Percentiles rank a stretch among this genome's conserved stretches.
Conservation (phyloP, 306 rosid genomes). For the Comarum palustre region DNA sequence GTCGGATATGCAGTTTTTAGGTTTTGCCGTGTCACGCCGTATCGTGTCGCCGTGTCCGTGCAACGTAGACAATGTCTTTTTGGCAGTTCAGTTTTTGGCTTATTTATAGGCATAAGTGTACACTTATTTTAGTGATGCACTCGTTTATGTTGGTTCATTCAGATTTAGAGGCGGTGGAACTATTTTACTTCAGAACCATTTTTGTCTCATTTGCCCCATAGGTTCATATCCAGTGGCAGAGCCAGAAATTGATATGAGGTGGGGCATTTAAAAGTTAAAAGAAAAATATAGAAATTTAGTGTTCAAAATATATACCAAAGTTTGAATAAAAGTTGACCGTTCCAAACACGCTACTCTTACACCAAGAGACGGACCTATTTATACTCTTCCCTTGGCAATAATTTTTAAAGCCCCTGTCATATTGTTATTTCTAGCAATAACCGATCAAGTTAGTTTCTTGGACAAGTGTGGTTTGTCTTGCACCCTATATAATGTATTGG, state of each 20-base stretch:
- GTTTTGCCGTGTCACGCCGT: too few species aligned
- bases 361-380: too few species aligned
- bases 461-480: constrained; percentile 2
- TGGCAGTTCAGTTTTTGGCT: background rate
- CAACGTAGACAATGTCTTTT: background rate
- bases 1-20: too few species aligned
- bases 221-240: background rate
- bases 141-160: background rate
- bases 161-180: background rate
- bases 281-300: too few species aligned
- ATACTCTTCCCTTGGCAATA: too few species aligned
- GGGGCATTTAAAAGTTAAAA: too few species aligned
- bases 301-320: too few species aligned
- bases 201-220: background rate
- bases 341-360: too few species aligned
- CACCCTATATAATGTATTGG: background rate
- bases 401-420: background rate
- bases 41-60: too few species aligned
- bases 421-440: background rate
- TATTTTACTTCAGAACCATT: background rate
- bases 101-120: background rate
- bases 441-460: background rate
- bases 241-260: too few species aligned
- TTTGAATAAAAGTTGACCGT: too few species aligned
- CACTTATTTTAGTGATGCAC: background rate